Percentiles rank a stretch among this genome's conserved stretches.
Evolutionary conservation across 306 rosid species (phyloP).

Genomic region (Begonia loranthoides): DNA sequence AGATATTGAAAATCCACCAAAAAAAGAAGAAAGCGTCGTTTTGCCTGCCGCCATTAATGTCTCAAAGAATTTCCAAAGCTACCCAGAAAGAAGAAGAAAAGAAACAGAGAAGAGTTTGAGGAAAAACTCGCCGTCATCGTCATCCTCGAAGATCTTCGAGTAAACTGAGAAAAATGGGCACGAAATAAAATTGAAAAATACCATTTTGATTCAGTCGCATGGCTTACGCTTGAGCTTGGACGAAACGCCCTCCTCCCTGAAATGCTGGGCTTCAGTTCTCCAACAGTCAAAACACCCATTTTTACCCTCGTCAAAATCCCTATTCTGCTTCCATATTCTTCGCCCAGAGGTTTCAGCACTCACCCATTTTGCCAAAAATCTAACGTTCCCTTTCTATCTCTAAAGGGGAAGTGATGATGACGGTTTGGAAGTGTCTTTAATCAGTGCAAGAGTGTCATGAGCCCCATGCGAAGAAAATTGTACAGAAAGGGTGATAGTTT

Average conservation of each 20-base stretch:
- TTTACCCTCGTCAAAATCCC: slow-evolving; percentile 10
- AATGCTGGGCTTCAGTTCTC: slow-evolving; percentile 87
- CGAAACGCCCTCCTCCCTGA: slow-evolving; percentile 86
- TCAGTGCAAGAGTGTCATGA: slow-evolving; percentile 35
- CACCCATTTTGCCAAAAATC: background rate
- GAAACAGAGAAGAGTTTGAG: no score
- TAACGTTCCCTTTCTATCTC: slow-evolving; percentile 2
- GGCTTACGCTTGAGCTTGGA: slow-evolving; percentile 82
- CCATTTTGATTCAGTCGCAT: slow-evolving; percentile 74
- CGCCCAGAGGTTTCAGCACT: background rate
- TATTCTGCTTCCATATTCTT: slow-evolving; percentile 1
- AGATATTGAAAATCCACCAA: no score
- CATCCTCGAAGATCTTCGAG: no score
- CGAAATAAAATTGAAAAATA: slow-evolving; percentile 7
- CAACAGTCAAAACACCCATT: slow-evolving; percentile 86
- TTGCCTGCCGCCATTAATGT: no score
- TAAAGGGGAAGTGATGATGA: slow-evolving; percentile 23
- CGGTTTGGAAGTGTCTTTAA: slow-evolving; percentile 31
- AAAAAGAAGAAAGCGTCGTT: no score
- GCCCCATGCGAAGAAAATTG: slow-evolving; percentile 10
- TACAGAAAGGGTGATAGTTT: slow-evolving; percentile 45
- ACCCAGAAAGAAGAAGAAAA: no score
- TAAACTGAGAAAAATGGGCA: background rate
- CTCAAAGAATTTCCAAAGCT: no score
- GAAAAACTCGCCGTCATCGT: no score